phyloP scores from a whole-genome alignment of 2,329 filamentous ascomycete genomes.

The Hansfordia pulvinata region DNA sequence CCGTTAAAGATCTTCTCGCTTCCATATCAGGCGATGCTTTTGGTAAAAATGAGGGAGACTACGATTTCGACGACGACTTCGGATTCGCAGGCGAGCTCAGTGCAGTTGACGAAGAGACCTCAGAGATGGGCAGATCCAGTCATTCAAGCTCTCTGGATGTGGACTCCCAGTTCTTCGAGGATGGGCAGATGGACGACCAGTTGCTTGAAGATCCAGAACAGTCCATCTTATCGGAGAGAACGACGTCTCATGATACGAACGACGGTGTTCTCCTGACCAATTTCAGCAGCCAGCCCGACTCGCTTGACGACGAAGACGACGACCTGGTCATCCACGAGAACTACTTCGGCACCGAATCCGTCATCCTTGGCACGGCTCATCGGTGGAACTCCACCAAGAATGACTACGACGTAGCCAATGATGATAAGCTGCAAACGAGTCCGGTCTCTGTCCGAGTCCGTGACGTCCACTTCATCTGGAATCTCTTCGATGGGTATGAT shows the following conservation, averaged over 20 bases:
- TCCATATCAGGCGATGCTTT: conserved; percentile 86
- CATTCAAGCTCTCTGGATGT: conserved; percentile 21
- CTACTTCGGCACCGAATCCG: conserved; percentile 55
- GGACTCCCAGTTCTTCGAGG: conserved; percentile 33
- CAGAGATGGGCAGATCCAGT: conserved; percentile 20
- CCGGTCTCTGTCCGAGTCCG: conserved; percentile 68
- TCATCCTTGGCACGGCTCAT: conserved; percentile 53
- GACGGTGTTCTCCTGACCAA: conserved; percentile 32
- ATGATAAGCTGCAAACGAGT: conserved; percentile 45
- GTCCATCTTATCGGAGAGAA: conserved; percentile 23
- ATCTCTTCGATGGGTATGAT: conserved; percentile 94
- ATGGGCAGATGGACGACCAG: conserved; percentile 27
- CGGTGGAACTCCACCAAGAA: conserved; percentile 71
- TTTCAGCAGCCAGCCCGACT: conserved; percentile 17
- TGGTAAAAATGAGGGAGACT: conserved; percentile 44
- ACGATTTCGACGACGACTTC: conserved; percentile 51
- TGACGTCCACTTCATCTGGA: conserved; percentile 92
- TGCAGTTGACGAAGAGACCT: conserved; percentile 23
- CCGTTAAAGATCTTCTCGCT: conserved; percentile 75
- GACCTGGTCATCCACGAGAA: conserved; percentile 64
- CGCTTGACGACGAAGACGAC: conserved; percentile 36
- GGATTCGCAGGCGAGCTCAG: conserved; percentile 35
- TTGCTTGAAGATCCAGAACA: conserved; percentile 22
- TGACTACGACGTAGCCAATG: conserved; percentile 54
- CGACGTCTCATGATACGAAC: conserved; percentile 25